These are phyloP conservation scores for Chlorella sp. DNA, from an alignment of 139 green algal genomes.

Conservation along the genomic window DNA sequence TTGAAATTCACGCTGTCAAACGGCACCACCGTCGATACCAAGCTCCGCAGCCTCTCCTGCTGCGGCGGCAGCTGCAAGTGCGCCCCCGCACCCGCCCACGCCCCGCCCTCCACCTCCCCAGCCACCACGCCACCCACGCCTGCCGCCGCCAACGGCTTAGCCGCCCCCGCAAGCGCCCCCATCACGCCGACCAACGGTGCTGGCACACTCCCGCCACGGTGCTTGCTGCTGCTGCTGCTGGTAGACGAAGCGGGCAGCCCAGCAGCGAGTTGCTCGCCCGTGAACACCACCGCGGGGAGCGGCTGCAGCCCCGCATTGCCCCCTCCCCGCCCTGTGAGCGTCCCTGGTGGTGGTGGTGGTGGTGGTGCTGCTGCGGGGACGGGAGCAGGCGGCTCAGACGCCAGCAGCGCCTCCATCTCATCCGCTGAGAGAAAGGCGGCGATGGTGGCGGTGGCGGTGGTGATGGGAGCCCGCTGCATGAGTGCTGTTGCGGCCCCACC, in stretches of 20 bases:
- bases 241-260: not conserved
- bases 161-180: not conserved
- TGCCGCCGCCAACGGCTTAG: too few species aligned
- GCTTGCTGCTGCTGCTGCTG: too few species aligned
- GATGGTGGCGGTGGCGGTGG: not conserved
- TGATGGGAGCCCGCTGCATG: too few species aligned
- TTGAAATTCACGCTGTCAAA: slow-evolving; percentile 79
- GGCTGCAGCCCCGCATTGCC: too few species aligned
- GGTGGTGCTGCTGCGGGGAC: not conserved
- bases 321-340: too few species aligned
- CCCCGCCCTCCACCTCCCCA: not conserved
- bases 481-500: not conserved
- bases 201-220: not conserved
- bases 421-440: not conserved
- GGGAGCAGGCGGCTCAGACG: not conserved
- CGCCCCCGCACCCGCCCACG: not conserved
- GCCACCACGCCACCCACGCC: not conserved
- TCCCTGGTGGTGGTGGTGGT: not conserved
- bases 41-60: slow-evolving; percentile 48
- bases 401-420: not conserved
- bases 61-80: slow-evolving; percentile 32
- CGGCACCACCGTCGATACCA: slow-evolving; percentile 67
- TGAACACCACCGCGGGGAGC: not conserved
- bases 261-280: not conserved
- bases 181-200: not conserved